A percentile compares a stretch with the other conserved stretches of the same genome.
Evolutionary conservation across 495 filamentous ascomycete genomes (phyloP).

Genomic region (Antarctomyces pellizariae): DNA sequence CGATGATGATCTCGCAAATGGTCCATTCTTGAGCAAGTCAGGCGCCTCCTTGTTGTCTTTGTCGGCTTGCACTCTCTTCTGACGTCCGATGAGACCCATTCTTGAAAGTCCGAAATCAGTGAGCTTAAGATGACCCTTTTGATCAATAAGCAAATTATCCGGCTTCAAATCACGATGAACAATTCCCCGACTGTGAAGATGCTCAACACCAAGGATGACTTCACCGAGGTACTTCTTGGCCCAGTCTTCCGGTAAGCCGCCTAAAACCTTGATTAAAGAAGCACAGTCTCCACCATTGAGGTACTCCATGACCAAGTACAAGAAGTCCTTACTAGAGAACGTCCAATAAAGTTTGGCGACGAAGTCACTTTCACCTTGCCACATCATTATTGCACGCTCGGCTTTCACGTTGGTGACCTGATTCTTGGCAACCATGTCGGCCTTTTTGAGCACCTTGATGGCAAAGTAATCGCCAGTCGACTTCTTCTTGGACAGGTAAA

Average conservation of each 20-base stretch:
- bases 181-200: slow-evolving; percentile 82
- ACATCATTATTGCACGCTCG: slow-evolving; percentile 99
- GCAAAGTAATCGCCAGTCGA: slow-evolving; percentile 95
- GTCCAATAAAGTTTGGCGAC: slow-evolving; percentile 99
- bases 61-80: slow-evolving; percentile 75
- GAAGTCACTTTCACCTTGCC: slow-evolving; percentile 97
- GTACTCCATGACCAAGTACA: slow-evolving; percentile 98
- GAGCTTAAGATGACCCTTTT: slow-evolving; percentile 86
- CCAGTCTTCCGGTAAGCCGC: slow-evolving; percentile 86
- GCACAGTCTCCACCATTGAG: slow-evolving; percentile 94
- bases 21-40: slow-evolving; percentile 77
- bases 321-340: slow-evolving; percentile 96
- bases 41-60: slow-evolving; percentile 55
- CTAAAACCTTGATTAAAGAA: slow-evolving; percentile 81
- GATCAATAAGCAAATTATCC: slow-evolving; percentile 91
- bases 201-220: slow-evolving; percentile 83
- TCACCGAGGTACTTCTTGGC: slow-evolving; percentile 90
- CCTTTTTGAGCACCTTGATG: slow-evolving; percentile 95
- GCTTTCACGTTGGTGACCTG: slow-evolving; percentile 98
- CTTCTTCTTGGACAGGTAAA: slow-evolving; percentile 95
- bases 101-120: slow-evolving; percentile 94
- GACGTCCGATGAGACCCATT: slow-evolving; percentile 90
- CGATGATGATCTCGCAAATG: slow-evolving; percentile 67
- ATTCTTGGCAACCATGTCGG: slow-evolving; percentile 99
- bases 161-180: slow-evolving; percentile 94